A percentile compares a stretch with the other conserved stretches of the same genome.
These are phyloP conservation scores for Aspergillus costaricaensis DNA, from an alignment of 2,329 filamentous ascomycete genomes.

Conservation along the genomic window DNA sequence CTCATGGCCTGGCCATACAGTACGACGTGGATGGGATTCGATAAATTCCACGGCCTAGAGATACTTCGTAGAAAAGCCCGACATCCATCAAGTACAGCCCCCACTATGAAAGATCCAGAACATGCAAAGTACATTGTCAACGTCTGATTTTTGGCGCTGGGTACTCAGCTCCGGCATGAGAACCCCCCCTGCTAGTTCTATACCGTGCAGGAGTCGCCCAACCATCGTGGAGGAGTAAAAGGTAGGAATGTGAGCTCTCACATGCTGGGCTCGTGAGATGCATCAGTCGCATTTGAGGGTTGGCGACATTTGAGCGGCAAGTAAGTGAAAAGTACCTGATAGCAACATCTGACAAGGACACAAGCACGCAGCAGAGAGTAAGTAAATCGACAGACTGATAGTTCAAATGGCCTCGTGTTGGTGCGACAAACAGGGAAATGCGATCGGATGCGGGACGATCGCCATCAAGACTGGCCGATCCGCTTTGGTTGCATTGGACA, in stretches of 20 bases:
- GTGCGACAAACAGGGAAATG: conserved; percentile 7
- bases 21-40: not conserved
- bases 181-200: not conserved
- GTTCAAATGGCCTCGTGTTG: conserved; percentile 5
- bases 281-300: not conserved
- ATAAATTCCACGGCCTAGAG: too few relatives aligned
- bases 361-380: not conserved
- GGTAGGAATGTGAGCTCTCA: conserved; percentile 7
- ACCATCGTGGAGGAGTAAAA: not conserved
- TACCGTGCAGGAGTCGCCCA: not conserved
- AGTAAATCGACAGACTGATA: not conserved
- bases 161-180: not conserved
- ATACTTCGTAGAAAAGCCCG: not conserved
- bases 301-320: not conserved
- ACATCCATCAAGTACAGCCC: not conserved
- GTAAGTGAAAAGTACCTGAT: not conserved
- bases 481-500: not conserved
- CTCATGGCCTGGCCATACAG: not conserved
- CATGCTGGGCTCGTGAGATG: not conserved
- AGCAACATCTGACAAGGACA: not conserved
- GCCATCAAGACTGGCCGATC: not conserved
- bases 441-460: conserved; percentile 5
- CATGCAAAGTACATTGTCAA: not conserved
- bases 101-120: not conserved
- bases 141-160: not conserved